Evolutionary conservation across 371 early-diverging fungal species (phyloP).

Genomic region (Paramicrosporidium saccamoebae): DNA sequence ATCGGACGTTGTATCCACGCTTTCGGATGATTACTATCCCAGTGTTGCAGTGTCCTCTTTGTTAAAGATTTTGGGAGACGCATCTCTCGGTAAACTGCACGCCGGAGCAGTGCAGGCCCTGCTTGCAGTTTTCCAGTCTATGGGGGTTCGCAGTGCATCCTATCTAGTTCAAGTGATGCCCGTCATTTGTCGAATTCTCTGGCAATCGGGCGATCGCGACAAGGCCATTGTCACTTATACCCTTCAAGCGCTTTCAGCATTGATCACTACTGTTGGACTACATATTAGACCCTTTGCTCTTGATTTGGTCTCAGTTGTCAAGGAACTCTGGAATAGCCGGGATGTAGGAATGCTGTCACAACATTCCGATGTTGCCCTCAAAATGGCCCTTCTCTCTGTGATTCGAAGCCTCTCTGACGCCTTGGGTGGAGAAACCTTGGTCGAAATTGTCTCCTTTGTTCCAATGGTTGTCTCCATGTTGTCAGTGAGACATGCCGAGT

Average conservation of each 20-base stretch:
- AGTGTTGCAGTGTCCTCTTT: constrained; percentile 56
- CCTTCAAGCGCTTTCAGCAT: constrained; percentile 15
- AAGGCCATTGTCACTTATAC: constrained; percentile 11
- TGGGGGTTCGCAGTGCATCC: constrained; percentile 22
- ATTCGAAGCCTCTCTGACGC: too few species aligned
- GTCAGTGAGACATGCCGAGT: too few species aligned
- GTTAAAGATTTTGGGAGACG: constrained; percentile 56
- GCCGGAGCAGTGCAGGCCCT: constrained; percentile 64
- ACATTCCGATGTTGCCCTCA: too few species aligned
- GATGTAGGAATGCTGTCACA: too few species aligned
- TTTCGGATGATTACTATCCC: constrained; percentile 49
- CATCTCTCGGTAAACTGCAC: constrained; percentile 41
- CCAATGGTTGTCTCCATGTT: too few species aligned
- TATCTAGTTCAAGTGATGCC: constrained; percentile 13
- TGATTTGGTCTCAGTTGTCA: constrained; percentile 14
- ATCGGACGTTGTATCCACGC: constrained; percentile 4
- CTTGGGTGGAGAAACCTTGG: too few species aligned
- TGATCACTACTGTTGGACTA: constrained; percentile 17
- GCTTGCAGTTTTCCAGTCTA: constrained; percentile 63
- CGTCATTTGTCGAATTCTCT: too few species aligned
- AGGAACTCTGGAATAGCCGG: constrained; percentile 10
- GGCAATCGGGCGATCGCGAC: constrained; percentile 11
- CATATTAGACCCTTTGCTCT: constrained; percentile 17
- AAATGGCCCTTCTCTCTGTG: too few species aligned
- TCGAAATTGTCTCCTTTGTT: too few species aligned